These are phyloP conservation scores for Chytriomyces confervae DNA, from an alignment of 192 early-diverging fungal species.

Conservation along the genomic window DNA sequence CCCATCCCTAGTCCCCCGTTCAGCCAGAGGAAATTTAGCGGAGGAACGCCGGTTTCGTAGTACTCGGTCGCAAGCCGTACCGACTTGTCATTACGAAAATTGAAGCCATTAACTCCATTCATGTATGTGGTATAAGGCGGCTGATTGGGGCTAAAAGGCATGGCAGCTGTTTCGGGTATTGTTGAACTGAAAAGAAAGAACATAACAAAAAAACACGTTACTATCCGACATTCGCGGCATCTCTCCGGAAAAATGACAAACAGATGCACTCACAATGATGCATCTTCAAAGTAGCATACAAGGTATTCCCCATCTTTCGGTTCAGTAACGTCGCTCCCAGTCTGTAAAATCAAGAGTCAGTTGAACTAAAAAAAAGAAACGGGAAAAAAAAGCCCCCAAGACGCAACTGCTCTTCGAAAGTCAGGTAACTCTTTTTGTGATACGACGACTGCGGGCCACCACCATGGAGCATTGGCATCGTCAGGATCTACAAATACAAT, in stretches of 20 bases:
- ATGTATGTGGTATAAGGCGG: constrained; percentile 58
- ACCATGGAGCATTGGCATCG: constrained; percentile 59
- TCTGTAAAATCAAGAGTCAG: not conserved
- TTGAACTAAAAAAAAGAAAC: no score
- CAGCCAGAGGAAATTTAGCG: constrained; percentile 56
- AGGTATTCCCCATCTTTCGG: constrained; percentile 60
- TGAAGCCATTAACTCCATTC: constrained; percentile 46
- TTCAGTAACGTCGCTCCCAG: constrained; percentile 44
- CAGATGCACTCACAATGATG: constrained; percentile 52
- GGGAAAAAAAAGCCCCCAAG: not conserved
- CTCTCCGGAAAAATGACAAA: constrained; percentile 1
- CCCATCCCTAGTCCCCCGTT: not conserved
- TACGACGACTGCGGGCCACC: constrained; percentile 75
- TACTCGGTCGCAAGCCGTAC: constrained; percentile 56
- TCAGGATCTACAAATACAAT: constrained; percentile 73
- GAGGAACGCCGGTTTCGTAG: constrained; percentile 51
- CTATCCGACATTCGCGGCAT: no score
- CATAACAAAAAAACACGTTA: not conserved
- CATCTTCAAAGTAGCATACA: constrained; percentile 71
- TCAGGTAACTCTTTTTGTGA: constrained; percentile 53
- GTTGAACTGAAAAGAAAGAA: constrained; percentile 33
- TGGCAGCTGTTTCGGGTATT: constrained; percentile 45
- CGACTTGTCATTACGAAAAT: constrained; percentile 56
- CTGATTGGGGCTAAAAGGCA: constrained; percentile 43
- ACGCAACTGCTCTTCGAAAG: constrained; percentile 51